phyloP scores from a whole-genome alignment of 2,329 filamentous ascomycete species.

The Akanthomyces lecanii region DNA sequence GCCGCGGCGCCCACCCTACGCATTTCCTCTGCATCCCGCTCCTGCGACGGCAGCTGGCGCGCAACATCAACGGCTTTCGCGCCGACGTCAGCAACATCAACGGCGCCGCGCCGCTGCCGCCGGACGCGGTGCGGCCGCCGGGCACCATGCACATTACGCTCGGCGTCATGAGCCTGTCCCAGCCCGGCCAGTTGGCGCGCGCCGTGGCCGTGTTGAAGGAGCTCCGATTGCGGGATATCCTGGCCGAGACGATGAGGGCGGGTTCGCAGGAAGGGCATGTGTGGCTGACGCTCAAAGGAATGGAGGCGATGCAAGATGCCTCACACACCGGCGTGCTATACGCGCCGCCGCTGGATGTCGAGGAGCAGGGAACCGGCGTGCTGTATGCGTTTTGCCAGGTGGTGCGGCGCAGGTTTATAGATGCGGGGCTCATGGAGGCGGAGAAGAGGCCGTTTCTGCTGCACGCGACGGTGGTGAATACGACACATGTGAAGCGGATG shows the following conservation, averaged over 20 bases:
- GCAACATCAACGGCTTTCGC: conserved; percentile 57
- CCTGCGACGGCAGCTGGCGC: conserved; percentile 60
- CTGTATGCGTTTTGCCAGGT: conserved; percentile 55
- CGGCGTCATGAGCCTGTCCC: conserved; percentile 73
- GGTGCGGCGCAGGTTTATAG: conserved; percentile 51
- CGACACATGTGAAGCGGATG: conserved; percentile 62
- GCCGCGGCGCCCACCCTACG: conserved; percentile 44
- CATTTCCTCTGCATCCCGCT: conserved; percentile 78
- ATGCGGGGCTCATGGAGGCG: conserved; percentile 49
- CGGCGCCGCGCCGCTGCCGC: conserved; percentile 49
- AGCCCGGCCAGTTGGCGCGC: conserved; percentile 39
- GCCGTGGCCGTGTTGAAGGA: conserved; percentile 38
- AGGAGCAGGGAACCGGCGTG: conserved; percentile 29
- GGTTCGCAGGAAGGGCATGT: conserved; percentile 24
- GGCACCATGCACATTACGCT: conserved; percentile 83
- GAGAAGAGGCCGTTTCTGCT: conserved; percentile 64
- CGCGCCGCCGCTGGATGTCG: conserved; percentile 52
- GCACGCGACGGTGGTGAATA: conserved; percentile 85
- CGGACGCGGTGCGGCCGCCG: conserved; percentile 66
- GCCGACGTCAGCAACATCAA: conserved; percentile 48
- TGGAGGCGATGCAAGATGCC: conserved; percentile 59
- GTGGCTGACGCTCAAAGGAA: conserved; percentile 46
- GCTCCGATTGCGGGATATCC: conserved; percentile 37
- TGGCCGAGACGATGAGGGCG: conserved; percentile 28
- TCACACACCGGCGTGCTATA: conserved; percentile 61